Evolutionary conservation across 2,329 filamentous ascomycete genomes (phyloP).

Genomic region (Penicillium vulpinum): DNA sequence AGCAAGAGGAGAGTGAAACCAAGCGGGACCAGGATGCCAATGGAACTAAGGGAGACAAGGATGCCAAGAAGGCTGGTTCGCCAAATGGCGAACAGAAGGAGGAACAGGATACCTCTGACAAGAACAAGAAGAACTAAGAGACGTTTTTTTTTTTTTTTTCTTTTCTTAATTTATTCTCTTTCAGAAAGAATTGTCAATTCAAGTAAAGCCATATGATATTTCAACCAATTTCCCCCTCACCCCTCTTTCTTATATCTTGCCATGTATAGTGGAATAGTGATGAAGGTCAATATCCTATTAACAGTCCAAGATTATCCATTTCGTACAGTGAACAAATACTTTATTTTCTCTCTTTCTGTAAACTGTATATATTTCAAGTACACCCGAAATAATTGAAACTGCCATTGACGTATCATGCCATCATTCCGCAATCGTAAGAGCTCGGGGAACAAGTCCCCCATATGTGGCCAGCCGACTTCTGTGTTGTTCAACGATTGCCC

Average conservation of each 20-base stretch:
- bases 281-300: slow-evolving; percentile 13
- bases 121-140: slow-evolving; percentile 54
- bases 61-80: slow-evolving; percentile 51
- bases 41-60: slow-evolving; percentile 67
- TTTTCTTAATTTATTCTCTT: slow-evolving; percentile 6
- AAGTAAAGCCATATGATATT: slow-evolving; percentile 31
- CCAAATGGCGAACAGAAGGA: slow-evolving; percentile 57
- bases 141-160: too few species aligned
- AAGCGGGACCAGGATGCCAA: slow-evolving; percentile 67
- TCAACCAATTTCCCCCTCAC: background rate
- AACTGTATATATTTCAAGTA: background rate
- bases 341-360: background rate
- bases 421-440: background rate
- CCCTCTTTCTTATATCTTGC: background rate
- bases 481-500: background rate
- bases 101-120: slow-evolving; percentile 57
- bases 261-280: slow-evolving; percentile 19
- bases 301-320: background rate
- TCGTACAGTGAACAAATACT: background rate
- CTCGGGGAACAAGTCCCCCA: background rate
- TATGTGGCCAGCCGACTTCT: background rate
- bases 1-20: slow-evolving; percentile 89
- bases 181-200: slow-evolving; percentile 7
- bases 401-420: background rate
- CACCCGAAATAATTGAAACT: background rate